Evolutionary conservation across 352 stramenopile species (phyloP).

Genomic region (Globisporangium canariense): DNA sequence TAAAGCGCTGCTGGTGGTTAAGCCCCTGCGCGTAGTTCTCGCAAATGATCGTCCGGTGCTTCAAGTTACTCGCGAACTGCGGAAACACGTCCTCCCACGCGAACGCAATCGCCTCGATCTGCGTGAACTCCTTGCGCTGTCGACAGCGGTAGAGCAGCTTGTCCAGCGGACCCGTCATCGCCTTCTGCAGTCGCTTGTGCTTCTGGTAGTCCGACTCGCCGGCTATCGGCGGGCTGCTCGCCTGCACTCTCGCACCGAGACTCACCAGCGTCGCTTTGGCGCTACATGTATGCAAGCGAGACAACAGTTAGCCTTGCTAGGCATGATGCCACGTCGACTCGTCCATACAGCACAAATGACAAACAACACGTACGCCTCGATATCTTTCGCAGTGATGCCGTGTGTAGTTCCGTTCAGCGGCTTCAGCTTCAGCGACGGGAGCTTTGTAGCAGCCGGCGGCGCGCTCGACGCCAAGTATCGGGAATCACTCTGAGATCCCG

Average conservation of each 20-base stretch:
- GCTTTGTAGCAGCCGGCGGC: neutral
- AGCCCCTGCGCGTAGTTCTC: conserved; percentile 52
- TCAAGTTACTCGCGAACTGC: conserved; percentile 37
- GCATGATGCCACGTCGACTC: neutral
- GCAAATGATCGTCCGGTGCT: conserved; percentile 43
- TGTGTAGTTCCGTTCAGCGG: neutral
- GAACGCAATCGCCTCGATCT: conserved; percentile 50
- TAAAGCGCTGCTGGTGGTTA: conserved; percentile 50
- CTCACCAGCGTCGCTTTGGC: conserved; percentile 13
- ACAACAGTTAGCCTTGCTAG: neutral
- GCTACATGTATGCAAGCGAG: conserved; percentile 1
- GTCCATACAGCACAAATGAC: neutral
- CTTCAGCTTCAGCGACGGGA: neutral
- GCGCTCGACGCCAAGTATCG: neutral
- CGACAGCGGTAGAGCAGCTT: conserved; percentile 34
- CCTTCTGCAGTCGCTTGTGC: conserved; percentile 41
- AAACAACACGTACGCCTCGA: conserved; percentile 14
- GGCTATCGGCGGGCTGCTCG: conserved; percentile 1
- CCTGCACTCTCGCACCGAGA: conserved; percentile 13
- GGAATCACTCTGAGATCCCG: neutral
- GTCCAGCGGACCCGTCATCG: conserved; percentile 47
- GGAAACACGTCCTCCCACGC: conserved; percentile 52
- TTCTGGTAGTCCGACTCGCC: conserved; percentile 33
- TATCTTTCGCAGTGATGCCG: conserved; percentile 11
- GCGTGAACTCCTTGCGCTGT: conserved; percentile 29